Evolutionary conservation across 805 yeast genomes (phyloP), one percentile per base, ranked within the genome.

Genomic region (Maudiozyma bulderi): DNA sequence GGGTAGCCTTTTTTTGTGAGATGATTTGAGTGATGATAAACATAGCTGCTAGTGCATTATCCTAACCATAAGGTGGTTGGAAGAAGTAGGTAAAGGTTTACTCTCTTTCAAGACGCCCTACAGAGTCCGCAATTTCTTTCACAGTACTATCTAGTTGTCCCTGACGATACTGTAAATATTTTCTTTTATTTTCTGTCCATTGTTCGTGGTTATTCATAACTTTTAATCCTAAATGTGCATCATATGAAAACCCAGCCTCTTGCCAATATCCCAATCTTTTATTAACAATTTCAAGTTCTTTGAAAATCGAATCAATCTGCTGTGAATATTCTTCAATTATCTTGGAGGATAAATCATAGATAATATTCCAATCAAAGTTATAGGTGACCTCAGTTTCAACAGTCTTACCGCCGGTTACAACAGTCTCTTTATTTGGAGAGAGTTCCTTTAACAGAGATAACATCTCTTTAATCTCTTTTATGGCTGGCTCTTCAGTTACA

Each of bases 181-280:
- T 45, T 44, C 62, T 65, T 37, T 64, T 62, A 10, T 46, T 33
- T 29, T 51, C 50, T 49, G 61, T 55, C 69, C 69, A 65, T 14
- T 53, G 51, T 46, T 65, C 65, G 1, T 58, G 54, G 14, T 43
- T 47, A 26, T 60, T 60, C 28, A 65, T 58, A 10, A 55, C 46
- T 3, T 52, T 49, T 8, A 61, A 60, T 2, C 65, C 67, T 34
- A 61, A 54, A 37, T 62, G 66, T 1, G 67, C 59, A 48, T 65
- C 69, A 37, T 57, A 55, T 3, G 58, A 47, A 40, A 62, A 65
- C 2, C 65, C 67, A 9, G 67, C 53, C 40, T 65, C 69, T 49
- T 64, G 66, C 69, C 69, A 65, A 20, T 60, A 40, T 45, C 59
- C 58, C 44, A 60, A 58, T 41, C 57, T 54, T 55, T 59, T 45